Percentiles rank a stretch among this genome's conserved stretches.
These are phyloP conservation scores for Dianthus caryophyllus DNA, from an alignment of 148 eudicot genomes.

Conservation along the genomic window DNA sequence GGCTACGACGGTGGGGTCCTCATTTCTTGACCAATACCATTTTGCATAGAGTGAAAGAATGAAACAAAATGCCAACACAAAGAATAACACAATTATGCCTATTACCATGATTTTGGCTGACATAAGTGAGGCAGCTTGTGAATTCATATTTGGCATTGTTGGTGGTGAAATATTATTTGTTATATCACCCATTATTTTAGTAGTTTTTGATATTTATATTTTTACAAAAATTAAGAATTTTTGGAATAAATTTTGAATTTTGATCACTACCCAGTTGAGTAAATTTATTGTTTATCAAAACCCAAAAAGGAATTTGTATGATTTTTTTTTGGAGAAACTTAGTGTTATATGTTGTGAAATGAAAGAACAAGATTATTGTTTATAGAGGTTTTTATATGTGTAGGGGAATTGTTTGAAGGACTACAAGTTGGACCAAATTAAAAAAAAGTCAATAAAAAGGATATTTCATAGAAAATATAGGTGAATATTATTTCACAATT, in stretches of 20 bases:
- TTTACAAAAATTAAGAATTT: background rate
- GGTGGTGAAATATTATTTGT: conserved; percentile 8
- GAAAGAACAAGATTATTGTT: background rate
- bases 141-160: conserved; percentile 3
- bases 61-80: conserved; percentile 46
- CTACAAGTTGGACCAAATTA: conserved; percentile 14
- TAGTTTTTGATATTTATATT: background rate
- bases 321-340: background rate
- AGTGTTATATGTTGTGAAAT: background rate
- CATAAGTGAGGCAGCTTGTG: conserved; percentile 27
- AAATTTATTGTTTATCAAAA: background rate
- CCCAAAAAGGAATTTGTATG: conserved; percentile 12
- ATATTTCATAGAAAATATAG: background rate
- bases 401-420: conserved; percentile 3
- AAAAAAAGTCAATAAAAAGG: background rate
- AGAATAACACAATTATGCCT: conserved; percentile 37
- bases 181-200: conserved; percentile 27
- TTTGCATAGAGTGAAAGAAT: conserved; percentile 57
- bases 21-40: conserved; percentile 37
- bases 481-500: background rate
- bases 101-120: conserved; percentile 52
- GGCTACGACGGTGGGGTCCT: conserved; percentile 26
- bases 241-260: background rate
- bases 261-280: conserved; percentile 26
- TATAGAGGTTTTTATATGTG: background rate